Percentiles rank a stretch among this genome's conserved stretches.
Conservation (phyloP, 768 basidiomycete species). For the Vararia minispora region DNA sequence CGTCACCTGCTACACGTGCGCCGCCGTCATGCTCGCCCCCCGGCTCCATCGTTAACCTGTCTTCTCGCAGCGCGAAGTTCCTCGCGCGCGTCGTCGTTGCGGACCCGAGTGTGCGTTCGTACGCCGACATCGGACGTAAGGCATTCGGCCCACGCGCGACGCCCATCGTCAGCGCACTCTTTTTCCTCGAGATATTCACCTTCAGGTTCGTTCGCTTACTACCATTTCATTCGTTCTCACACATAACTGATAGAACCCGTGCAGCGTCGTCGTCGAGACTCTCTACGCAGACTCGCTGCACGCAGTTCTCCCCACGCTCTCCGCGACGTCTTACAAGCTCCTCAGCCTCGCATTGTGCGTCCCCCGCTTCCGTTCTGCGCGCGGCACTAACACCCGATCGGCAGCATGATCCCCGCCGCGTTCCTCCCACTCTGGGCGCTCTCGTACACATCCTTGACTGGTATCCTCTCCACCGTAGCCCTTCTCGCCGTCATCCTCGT, state of each 20-base stretch:
- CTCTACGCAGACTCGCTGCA: constrained; percentile 82
- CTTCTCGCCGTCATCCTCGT: constrained; percentile 69
- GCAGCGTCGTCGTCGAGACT: constrained; percentile 75
- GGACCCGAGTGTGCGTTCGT: constrained; percentile 65
- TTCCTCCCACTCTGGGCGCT: constrained; percentile 80
- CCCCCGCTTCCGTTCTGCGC: not conserved
- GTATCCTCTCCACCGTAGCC: constrained; percentile 67
- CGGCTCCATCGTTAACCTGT: not conserved
- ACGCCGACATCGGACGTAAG: constrained; percentile 81
- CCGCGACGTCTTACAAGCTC: constrained; percentile 64
- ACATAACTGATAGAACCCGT: not conserved
- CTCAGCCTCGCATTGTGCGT: constrained; percentile 61
- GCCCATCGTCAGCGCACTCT: constrained; percentile 55
- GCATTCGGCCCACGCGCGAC: constrained; percentile 75
- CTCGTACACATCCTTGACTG: constrained; percentile 81
- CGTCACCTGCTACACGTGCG: constrained; percentile 87
- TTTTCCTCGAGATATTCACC: constrained; percentile 82
- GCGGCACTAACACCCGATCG: constrained; percentile 1
- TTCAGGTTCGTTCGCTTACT: constrained; percentile 49
- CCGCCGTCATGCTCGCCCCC: constrained; percentile 10
- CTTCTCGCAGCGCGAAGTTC: constrained; percentile 60
- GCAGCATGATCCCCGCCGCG: constrained; percentile 71
- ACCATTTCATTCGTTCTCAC: not conserved
- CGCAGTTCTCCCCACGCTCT: constrained; percentile 54
- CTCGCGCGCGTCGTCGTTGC: constrained; percentile 65